phyloP scores from a whole-genome alignment of 179 eudicot genomes.

The Beta lomatogona region DNA sequence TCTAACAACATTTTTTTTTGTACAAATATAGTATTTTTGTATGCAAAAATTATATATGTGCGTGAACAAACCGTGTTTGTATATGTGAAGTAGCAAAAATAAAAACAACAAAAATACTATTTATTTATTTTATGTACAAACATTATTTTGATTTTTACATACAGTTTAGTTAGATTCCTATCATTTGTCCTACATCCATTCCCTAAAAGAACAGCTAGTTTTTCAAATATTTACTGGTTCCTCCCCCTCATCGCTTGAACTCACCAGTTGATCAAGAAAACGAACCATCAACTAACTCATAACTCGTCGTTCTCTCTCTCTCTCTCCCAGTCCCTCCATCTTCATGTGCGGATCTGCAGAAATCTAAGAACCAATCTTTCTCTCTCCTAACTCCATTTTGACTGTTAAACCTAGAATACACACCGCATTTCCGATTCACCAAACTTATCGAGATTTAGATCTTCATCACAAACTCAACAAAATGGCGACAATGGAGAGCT shows the following conservation, averaged over 20 bases:
- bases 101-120: too few relatives aligned
- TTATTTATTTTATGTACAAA: too few relatives aligned
- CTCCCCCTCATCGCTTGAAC: neutral
- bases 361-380: neutral
- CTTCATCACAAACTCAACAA: neutral
- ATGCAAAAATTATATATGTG: too few relatives aligned
- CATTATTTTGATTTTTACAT: too few relatives aligned
- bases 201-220: too few relatives aligned
- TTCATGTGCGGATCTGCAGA: neutral
- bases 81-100: too few relatives aligned
- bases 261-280: neutral
- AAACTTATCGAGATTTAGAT: neutral
- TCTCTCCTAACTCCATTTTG: neutral
- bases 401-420: neutral
- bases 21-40: too few relatives aligned
- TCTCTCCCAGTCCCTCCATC: neutral
- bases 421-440: neutral
- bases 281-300: neutral
- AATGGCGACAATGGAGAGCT: conserved; percentile 87
- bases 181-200: too few relatives aligned
- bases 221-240: too few relatives aligned
- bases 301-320: neutral
- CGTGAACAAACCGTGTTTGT: too few relatives aligned
- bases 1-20: too few relatives aligned
- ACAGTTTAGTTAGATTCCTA: too few relatives aligned